phyloP scores from a whole-genome alignment of 768 basidiomycete genomes.

The Coprinopsis sp. region DNA sequence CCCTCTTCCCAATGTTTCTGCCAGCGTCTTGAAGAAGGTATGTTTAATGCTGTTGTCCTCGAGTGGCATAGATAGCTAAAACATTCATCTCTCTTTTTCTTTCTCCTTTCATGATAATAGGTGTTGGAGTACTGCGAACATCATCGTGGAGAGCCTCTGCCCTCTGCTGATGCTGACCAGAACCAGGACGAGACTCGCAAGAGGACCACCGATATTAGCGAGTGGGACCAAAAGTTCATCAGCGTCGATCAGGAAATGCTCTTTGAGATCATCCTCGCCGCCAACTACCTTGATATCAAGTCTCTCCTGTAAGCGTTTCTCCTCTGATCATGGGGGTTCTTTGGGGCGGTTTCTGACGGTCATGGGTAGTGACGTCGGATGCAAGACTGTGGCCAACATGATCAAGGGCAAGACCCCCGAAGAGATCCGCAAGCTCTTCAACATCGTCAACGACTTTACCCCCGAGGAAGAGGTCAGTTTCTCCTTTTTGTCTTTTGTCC shows the following conservation, averaged over 20 bases:
- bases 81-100: slow-evolving; percentile 4
- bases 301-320: slow-evolving; percentile 76
- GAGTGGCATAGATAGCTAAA: background rate
- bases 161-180: slow-evolving; percentile 73
- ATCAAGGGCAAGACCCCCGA: slow-evolving; percentile 99
- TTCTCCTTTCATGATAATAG: slow-evolving; percentile 34
- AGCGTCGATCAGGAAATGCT: slow-evolving; percentile 99
- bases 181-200: slow-evolving; percentile 92
- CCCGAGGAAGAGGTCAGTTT: slow-evolving; percentile 90
- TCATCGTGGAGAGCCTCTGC: slow-evolving; percentile 95
- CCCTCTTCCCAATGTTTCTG: slow-evolving; percentile 90
- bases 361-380: slow-evolving; percentile 80
- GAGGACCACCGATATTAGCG: slow-evolving; percentile 96
- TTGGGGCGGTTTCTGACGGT: background rate
- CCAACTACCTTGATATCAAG: slow-evolving; percentile 99
- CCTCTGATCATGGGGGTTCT: background rate
- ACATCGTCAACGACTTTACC: slow-evolving; percentile 97
- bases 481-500: slow-evolving; percentile 6
- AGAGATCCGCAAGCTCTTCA: slow-evolving; percentile 97
- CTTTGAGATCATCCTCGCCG: slow-evolving; percentile 98
- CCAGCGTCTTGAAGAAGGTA: slow-evolving; percentile 90
- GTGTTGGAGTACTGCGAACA: slow-evolving; percentile 99
- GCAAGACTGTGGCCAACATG: slow-evolving; percentile 99
- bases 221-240: slow-evolving; percentile 99
- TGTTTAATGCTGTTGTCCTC: slow-evolving; percentile 13